phyloP scores from a whole-genome alignment of 176 grass and related monocot genomes.

The Triticum dicoccoides region DNA sequence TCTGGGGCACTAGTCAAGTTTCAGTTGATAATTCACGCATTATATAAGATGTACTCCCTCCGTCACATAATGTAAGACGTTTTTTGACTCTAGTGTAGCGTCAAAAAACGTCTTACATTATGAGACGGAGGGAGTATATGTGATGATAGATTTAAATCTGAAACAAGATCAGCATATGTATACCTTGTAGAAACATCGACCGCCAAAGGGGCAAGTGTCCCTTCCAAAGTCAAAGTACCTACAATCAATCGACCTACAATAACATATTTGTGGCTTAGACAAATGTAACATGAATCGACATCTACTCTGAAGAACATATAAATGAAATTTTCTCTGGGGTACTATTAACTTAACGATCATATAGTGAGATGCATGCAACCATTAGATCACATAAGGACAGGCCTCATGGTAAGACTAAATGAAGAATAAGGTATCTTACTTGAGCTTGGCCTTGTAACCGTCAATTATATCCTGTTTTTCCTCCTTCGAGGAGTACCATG shows the following conservation, averaged over 20 bases:
- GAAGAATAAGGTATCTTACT: conserved; percentile 54
- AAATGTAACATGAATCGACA: conserved; percentile 3
- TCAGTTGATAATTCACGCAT: background rate
- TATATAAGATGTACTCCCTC: background rate
- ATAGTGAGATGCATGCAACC: background rate
- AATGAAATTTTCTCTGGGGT: background rate
- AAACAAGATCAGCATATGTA: background rate
- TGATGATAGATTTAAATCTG: background rate
- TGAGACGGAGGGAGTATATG: background rate
- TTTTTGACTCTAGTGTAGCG: too few species aligned
- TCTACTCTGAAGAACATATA: conserved; percentile 14
- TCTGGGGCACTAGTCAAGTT: background rate
- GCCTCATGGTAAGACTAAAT: conserved; percentile 15
- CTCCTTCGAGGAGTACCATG: conserved; percentile 78
- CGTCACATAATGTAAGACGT: too few species aligned
- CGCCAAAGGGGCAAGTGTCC: conserved; percentile 78
- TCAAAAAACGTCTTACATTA: too few species aligned
- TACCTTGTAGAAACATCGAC: conserved; percentile 94
- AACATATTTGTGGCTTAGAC: conserved; percentile 23
- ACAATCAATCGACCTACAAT: conserved; percentile 82
- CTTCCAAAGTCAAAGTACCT: conserved; percentile 92
- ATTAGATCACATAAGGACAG: background rate
- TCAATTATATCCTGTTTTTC: conserved; percentile 83
- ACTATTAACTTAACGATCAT: background rate
- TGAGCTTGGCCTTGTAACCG: conserved; percentile 86